These are phyloP conservation scores for Kodamaea suecica DNA, from an alignment of 1,139 yeast species.

Conservation along the genomic window DNA sequence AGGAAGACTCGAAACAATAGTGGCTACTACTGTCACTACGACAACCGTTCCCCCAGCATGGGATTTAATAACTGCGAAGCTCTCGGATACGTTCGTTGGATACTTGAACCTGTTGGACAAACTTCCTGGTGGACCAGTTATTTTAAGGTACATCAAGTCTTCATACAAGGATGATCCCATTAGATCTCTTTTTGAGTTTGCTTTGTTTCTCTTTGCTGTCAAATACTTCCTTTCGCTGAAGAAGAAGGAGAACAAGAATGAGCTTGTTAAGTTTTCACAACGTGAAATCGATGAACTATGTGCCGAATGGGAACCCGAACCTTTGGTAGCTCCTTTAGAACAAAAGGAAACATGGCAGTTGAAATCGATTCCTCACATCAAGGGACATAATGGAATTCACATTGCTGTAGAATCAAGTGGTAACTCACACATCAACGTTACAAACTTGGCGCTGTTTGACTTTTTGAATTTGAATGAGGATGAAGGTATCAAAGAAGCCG, in stretches of 20 bases:
- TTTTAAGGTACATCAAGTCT: slow-evolving; percentile 75
- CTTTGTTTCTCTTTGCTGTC: slow-evolving; percentile 78
- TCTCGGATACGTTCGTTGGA: slow-evolving; percentile 34
- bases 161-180: slow-evolving; percentile 94
- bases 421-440: slow-evolving; percentile 30
- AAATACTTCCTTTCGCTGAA: slow-evolving; percentile 81
- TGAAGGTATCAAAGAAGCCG: slow-evolving; percentile 49
- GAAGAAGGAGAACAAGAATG: slow-evolving; percentile 74
- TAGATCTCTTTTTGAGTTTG: slow-evolving; percentile 77
- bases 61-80: slow-evolving; percentile 34
- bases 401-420: slow-evolving; percentile 28
- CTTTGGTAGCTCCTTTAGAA: slow-evolving; percentile 58
- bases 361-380: slow-evolving; percentile 58
- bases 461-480: slow-evolving; percentile 57
- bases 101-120: slow-evolving; percentile 37
- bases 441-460: slow-evolving; percentile 64
- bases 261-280: slow-evolving; percentile 59
- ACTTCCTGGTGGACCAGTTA: slow-evolving; percentile 79
- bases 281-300: slow-evolving; percentile 79
- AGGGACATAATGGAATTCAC: slow-evolving; percentile 55
- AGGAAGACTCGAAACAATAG: neutral
- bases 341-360: slow-evolving; percentile 61
- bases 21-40: neutral
- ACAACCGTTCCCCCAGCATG: slow-evolving; percentile 13
- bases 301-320: slow-evolving; percentile 90